Conservation (phyloP, 2,329 filamentous ascomycete species). For the Sporothrix variecibatus region DNA sequence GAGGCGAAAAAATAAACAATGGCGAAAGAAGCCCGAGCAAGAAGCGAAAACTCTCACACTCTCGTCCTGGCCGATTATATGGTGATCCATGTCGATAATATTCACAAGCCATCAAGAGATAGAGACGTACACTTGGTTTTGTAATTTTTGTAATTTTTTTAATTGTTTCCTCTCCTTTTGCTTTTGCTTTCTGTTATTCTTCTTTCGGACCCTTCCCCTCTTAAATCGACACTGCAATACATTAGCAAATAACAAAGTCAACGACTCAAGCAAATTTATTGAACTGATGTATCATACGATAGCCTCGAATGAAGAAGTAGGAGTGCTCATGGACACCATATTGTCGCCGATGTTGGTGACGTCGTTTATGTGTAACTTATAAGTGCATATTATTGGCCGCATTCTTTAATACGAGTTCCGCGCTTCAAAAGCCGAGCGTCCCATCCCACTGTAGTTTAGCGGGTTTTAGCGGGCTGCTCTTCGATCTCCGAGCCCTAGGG, state of each 20-base stretch:
- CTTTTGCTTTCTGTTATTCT: neutral
- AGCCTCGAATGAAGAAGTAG: neutral
- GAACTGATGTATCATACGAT: too few species aligned
- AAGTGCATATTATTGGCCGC: neutral
- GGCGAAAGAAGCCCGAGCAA: neutral
- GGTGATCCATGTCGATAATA: neutral
- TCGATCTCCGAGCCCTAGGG: neutral
- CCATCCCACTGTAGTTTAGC: neutral
- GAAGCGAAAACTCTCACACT: neutral
- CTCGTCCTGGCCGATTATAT: neutral
- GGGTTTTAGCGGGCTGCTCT: neutral
- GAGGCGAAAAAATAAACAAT: slow-evolving; percentile 7
- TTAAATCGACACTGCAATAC: too few species aligned
- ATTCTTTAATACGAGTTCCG: neutral
- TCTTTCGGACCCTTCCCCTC: too few species aligned
- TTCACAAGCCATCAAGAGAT: neutral
- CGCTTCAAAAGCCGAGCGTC: neutral
- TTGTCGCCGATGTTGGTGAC: neutral
- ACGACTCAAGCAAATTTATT: too few species aligned
- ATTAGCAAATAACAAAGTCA: too few species aligned
- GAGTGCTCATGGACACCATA: neutral
- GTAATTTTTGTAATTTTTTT: neutral
- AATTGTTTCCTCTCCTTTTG: neutral
- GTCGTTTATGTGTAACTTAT: neutral
- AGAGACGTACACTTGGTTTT: too few species aligned